Evolutionary conservation across 257 asterid genomes (phyloP), one percentile per base, ranked within the genome.

Genomic region (Eustoma russellianum): DNA sequence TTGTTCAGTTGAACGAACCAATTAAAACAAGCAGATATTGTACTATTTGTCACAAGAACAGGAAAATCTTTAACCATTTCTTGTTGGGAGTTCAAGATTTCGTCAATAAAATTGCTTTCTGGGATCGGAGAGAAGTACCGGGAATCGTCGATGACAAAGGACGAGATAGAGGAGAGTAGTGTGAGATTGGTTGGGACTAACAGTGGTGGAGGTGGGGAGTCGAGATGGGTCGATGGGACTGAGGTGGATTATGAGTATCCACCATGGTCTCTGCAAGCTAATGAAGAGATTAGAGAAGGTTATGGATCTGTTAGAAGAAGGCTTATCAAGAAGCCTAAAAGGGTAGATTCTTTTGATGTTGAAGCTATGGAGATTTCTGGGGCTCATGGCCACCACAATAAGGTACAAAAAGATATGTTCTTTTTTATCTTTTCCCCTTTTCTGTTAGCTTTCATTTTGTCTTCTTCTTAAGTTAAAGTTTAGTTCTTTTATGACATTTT

Each of bases 181-280:
- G 76, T 68, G 41, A 76, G 80, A 67, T 63, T 86, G 62, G 62
- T 80, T 48, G 69, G 83, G 50, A 65, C 50, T 52, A 58, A 71
- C 9, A 68, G 79, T 57, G 72, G 70, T 9, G 67, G 75, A 13
- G 74, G 76, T 17, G 77, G 72, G 57, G 89, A 73, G 63, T 71
- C 86, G 28, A 70, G 94, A 74, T 91, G 98, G 98, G 98, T 92
- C 50, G 95, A 92, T 72, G 98, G 98, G n/a, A 87, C 90, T 68
- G 98, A 87, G 47, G 92, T 82, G 73, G 88, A 79, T 55, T 77
- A 92, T 0, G 94, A 88, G 50, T 59, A 86, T 5, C 74, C 85
- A 9, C 70, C 83, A 11, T 77, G 80, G 86, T 65, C 80, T 17
- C 62, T 68, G 60, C 64, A 12, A 1, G 81, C 56, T 1, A 83